Base-by-base conservation (phyloP, 78 protist genomes). In the Parvularia atlantis region DNA sequence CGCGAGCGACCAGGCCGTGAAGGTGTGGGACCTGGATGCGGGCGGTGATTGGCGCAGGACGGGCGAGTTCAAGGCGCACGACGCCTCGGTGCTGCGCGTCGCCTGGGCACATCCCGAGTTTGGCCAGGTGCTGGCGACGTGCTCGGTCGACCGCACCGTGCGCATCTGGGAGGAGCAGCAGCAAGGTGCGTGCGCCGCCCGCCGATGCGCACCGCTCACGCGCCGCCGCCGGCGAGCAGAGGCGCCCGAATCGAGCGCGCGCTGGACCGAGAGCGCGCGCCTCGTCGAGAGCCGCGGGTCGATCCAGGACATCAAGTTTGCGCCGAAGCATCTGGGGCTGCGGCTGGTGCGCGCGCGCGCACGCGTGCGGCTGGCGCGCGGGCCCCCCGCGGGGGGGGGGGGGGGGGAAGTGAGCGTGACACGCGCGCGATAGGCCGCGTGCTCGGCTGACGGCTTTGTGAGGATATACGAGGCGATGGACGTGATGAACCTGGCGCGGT, bases 61-160 rank as follows among this genome's bases (percentile, higher is more conserved):
- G 59, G 48, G 60, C n/a, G n/a, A n/a, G n/a, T n/a, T n/a, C n/a
- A n/a, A 83, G 64, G 90, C 90, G n/a, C 95, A 91, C 60, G 41
- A 54, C 5, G 95, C 92, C 26, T 67, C 89, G 1, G 74, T 88
- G 20, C 82, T 87, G 88, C 66, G 82, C 54, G 77, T 91, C 22
- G 78, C 78, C 24, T 91, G 95, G 95, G 86, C 89, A 24, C 92
- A 91, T 44, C 95, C 95, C 0, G 93, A 91, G 60, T 91, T 75
- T 62, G 95, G 95, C 28, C 82, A 68, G 58, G 82, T 83, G n/a
- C 36, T 91, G 20, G 93, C 91, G 13, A 73, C 93, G 31, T 89
- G 95, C 73, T 77, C 87, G 39, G 71, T 77, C 60, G 95, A 91
- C 68, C 66, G 87, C 36, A 83, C 64, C 19, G 91, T 89, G 35